Conservation (phyloP, 352 stramenopile genomes). For the Halophytophthora batemanensis region DNA sequence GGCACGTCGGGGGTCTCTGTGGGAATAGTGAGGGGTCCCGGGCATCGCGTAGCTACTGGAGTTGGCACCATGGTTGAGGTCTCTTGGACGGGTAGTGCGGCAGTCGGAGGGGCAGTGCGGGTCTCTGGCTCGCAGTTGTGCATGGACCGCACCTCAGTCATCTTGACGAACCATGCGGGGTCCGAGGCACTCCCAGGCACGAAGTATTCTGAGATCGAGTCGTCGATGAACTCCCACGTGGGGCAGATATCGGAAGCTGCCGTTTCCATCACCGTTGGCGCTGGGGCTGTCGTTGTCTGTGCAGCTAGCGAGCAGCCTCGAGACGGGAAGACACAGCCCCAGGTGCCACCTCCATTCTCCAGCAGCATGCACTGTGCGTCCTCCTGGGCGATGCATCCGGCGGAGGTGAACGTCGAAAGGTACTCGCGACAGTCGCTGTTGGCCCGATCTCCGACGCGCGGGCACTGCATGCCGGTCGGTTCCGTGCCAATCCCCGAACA, state of each 20-base stretch:
- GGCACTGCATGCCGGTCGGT: constrained; percentile 29
- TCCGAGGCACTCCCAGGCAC: constrained; percentile 12
- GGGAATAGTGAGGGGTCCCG: too few species aligned
- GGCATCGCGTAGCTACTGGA: too few species aligned
- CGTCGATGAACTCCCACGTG: constrained; percentile 25
- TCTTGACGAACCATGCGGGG: constrained; percentile 35
- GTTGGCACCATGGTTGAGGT: too few species aligned
- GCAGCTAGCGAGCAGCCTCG: constrained; percentile 11
- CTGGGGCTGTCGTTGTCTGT: background rate
- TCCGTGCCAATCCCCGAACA: constrained; percentile 24
- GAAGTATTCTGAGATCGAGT: constrained; percentile 10
- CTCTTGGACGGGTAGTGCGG: too few species aligned
- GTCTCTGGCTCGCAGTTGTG: constrained; percentile 16
- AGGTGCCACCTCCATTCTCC: constrained; percentile 16
- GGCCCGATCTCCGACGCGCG: constrained; percentile 24
- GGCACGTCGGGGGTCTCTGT: too few species aligned
- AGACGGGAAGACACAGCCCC: constrained; percentile 45
- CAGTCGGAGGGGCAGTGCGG: constrained; percentile 1
- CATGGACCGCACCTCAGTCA: constrained; percentile 12
- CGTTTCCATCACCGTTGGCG: constrained; percentile 1
- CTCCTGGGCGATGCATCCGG: constrained; percentile 30
- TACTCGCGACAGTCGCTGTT: constrained; percentile 30
- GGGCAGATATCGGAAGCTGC: constrained; percentile 11
- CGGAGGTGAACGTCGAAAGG: constrained; percentile 24
- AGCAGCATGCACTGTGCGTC: constrained; percentile 34